phyloP scores from a whole-genome alignment of 176 grass and related monocot genomes.

The Oryza coarctata region DNA sequence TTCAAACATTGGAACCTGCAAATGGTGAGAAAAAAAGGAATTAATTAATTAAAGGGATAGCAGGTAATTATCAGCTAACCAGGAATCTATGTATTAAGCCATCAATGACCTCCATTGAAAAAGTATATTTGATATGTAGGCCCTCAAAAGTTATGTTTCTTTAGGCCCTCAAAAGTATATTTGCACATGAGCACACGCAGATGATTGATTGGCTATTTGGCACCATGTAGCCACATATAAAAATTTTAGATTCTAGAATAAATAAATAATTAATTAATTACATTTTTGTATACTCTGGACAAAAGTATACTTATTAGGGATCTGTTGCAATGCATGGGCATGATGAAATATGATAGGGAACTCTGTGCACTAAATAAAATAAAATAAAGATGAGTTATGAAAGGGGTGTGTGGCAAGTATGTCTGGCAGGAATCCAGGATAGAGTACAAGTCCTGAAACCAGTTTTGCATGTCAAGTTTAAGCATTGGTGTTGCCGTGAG shows the following conservation, averaged over 20 bases:
- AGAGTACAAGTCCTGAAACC: background rate
- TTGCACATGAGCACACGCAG: too few relatives aligned
- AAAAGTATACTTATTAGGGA: too few relatives aligned
- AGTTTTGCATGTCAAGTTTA: background rate
- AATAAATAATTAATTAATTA: background rate
- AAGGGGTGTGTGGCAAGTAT: background rate
- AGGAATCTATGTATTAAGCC: background rate
- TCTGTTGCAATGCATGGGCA: too few relatives aligned
- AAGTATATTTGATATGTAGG: background rate
- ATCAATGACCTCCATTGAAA: background rate
- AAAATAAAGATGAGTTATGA: background rate
- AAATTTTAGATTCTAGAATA: background rate
- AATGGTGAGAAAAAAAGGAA: background rate
- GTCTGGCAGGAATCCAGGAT: background rate
- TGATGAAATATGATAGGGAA: background rate
- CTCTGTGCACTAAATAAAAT: background rate
- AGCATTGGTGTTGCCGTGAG: background rate
- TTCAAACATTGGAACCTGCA: constrained; percentile 92
- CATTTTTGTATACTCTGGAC: too few relatives aligned
- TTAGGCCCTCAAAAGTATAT: background rate
- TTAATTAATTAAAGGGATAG: background rate
- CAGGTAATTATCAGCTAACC: background rate
- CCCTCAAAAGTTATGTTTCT: background rate
- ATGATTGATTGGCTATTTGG: too few relatives aligned
- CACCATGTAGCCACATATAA: too few relatives aligned